Conservation (phyloP, 306 rosid species). For the Glycyrrhiza uralensis region DNA sequence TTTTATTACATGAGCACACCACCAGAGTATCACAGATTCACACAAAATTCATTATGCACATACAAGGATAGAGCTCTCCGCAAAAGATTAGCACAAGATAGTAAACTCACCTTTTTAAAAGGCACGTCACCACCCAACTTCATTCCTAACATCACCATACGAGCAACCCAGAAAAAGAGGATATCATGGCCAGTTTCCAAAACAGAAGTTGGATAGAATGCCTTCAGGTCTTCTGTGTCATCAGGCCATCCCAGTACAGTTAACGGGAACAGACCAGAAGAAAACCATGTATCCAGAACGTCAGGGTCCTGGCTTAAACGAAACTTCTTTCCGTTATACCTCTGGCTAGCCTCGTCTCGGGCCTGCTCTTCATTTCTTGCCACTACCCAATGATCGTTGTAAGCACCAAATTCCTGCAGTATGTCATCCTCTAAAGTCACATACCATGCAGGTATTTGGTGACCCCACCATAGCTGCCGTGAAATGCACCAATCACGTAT, state of each 20-base stretch:
- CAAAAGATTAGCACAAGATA: slow-evolving; percentile 7
- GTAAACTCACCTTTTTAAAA: slow-evolving; percentile 57
- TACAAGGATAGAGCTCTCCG: not conserved
- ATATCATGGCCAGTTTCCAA: slow-evolving; percentile 98
- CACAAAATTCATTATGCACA: not conserved
- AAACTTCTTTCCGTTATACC: slow-evolving; percentile 63
- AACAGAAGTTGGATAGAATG: slow-evolving; percentile 92
- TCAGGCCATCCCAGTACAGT: slow-evolving; percentile 98
- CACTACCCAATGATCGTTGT: slow-evolving; percentile 79
- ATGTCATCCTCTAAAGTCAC: slow-evolving; percentile 64
- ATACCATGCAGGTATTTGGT: slow-evolving; percentile 93
- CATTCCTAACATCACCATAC: slow-evolving; percentile 92
- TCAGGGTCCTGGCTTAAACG: slow-evolving; percentile 78
- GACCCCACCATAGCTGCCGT: slow-evolving; percentile 99
- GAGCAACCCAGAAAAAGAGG: slow-evolving; percentile 96
- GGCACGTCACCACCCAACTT: slow-evolving; percentile 87
- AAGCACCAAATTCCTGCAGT: slow-evolving; percentile 67
- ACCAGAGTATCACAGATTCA: not conserved
- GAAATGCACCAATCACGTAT: slow-evolving; percentile 96
- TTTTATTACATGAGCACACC: not conserved
- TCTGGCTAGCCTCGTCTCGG: slow-evolving; percentile 49
- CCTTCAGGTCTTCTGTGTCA: slow-evolving; percentile 71
- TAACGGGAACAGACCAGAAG: slow-evolving; percentile 89
- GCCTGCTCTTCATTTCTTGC: slow-evolving; percentile 82
- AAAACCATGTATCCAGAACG: slow-evolving; percentile 97